Evolutionary conservation across 495 filamentous ascomycete species (phyloP).

Genomic region (Darksidea phi): DNA sequence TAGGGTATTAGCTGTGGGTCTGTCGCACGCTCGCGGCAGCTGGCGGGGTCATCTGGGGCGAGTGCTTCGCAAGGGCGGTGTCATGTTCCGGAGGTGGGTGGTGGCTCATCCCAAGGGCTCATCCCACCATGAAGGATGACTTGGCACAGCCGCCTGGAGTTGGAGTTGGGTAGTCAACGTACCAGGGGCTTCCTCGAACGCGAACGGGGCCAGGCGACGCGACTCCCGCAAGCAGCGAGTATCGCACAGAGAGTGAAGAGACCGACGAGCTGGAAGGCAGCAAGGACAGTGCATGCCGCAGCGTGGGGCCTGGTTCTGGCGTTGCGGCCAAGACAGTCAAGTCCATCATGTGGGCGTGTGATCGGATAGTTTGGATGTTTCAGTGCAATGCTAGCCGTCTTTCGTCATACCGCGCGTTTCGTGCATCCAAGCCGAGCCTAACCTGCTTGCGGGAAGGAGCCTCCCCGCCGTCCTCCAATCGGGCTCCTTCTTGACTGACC

Average conservation of each 20-base stretch:
- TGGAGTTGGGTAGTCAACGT: too few relatives aligned
- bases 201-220: not conserved
- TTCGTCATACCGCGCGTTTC: not conserved
- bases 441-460: not conserved
- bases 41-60: constrained; percentile 26
- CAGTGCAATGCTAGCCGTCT: not conserved
- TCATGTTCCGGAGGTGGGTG: constrained; percentile 1
- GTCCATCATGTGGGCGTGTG: not conserved
- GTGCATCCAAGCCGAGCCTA: not conserved
- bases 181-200: not conserved
- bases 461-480: not conserved
- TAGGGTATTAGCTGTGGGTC: constrained; percentile 2
- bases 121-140: not conserved
- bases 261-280: too few relatives aligned
- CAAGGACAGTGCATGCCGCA: too few relatives aligned
- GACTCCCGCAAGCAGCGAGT: too few relatives aligned
- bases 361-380: not conserved
- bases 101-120: constrained; percentile 5
- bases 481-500: not conserved
- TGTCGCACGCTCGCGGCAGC: constrained; percentile 1
- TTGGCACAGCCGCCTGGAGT: not conserved
- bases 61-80: constrained; percentile 4
- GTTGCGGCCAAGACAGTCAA: not conserved
- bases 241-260: not conserved
- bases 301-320: too few relatives aligned